phyloP scores from a whole-genome alignment of 768 basidiomycete species.

The Hemileccinum rubropunctum region DNA sequence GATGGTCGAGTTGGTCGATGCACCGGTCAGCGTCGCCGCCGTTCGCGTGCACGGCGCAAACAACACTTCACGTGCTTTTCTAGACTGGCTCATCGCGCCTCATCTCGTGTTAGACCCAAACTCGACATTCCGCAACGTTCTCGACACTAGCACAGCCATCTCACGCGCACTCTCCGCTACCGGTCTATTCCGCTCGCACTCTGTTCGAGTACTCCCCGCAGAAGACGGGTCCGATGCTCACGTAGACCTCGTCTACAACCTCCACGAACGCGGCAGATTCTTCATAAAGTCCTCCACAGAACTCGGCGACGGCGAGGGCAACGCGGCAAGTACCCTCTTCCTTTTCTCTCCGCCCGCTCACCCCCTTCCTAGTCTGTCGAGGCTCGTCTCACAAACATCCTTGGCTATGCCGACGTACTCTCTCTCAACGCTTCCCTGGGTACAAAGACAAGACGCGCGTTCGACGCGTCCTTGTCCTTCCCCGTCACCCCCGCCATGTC shows the following conservation, averaged over 20 bases:
- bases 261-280: constrained; percentile 72
- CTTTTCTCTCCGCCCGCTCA: constrained; percentile 1
- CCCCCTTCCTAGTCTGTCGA: constrained; percentile 61
- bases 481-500: constrained; percentile 62
- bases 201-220: constrained; percentile 59
- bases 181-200: constrained; percentile 72
- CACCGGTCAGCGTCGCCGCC: constrained; percentile 65
- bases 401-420: constrained; percentile 88
- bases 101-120: constrained; percentile 35
- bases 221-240: constrained; percentile 54
- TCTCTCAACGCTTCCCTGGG: constrained; percentile 82
- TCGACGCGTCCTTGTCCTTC: constrained; percentile 62
- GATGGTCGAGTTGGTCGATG: constrained; percentile 40
- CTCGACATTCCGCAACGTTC: constrained; percentile 56
- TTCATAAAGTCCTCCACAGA: constrained; percentile 85
- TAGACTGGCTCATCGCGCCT: constrained; percentile 75
- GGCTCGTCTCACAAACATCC: constrained; percentile 79
- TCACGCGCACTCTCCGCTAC: constrained; percentile 65
- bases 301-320: constrained; percentile 91
- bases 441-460: constrained; percentile 83
- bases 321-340: constrained; percentile 59
- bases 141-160: constrained; percentile 68
- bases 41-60: constrained; percentile 80
- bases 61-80: constrained; percentile 75
- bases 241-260: constrained; percentile 77